Conservation (phyloP, 1,284 basidiomycete genomes). For the Meripilus lineatus region DNA sequence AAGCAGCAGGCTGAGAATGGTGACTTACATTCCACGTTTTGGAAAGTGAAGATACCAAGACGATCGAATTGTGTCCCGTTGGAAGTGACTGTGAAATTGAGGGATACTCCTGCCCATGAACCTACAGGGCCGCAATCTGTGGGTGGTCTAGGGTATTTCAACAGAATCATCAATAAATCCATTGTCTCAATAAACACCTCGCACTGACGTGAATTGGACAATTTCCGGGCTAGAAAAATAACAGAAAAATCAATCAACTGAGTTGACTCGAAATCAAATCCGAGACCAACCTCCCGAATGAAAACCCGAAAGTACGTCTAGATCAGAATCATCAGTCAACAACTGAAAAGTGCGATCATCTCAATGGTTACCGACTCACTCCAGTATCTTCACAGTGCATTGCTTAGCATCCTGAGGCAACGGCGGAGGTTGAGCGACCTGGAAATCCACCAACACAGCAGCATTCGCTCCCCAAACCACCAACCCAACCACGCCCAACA, state of each 20-base stretch:
- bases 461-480: constrained; percentile 22
- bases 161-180: neutral
- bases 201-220: constrained; percentile 55
- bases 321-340: neutral
- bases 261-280: neutral
- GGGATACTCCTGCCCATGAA: constrained; percentile 69
- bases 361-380: constrained; percentile 37
- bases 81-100: constrained; percentile 74
- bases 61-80: constrained; percentile 78
- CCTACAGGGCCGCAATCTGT: constrained; percentile 66
- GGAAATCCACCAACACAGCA: constrained; percentile 60
- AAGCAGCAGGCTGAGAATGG: neutral
- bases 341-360: neutral
- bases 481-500: constrained; percentile 14
- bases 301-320: constrained; percentile 69
- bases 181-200: neutral
- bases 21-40: constrained; percentile 65
- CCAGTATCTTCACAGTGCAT: constrained; percentile 60
- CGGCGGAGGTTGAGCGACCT: constrained; percentile 65
- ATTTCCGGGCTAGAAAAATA: constrained; percentile 52
- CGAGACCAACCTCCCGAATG: constrained; percentile 55
- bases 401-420: constrained; percentile 52
- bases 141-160: constrained; percentile 51
- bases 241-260: neutral
- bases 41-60: constrained; percentile 67